Base-by-base conservation (phyloP, 2,329 filamentous ascomycete genomes). In the Colletotrichum liriopes region DNA sequence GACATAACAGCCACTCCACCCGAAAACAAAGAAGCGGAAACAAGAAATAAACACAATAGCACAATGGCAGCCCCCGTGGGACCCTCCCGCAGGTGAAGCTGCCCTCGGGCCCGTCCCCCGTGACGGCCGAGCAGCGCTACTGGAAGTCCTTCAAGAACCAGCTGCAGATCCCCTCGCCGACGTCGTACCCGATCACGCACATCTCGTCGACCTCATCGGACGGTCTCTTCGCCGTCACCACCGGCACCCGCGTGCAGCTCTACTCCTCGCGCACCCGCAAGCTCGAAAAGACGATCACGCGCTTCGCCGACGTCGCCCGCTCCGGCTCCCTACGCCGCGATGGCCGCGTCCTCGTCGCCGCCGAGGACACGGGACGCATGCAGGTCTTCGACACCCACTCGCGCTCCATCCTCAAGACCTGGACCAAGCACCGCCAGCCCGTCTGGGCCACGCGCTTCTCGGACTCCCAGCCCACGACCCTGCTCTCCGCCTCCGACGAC, bases 81-180 rank as follows among this genome's bases (percentile, higher is more conserved):
- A 82, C 93, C 93, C 86, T 97, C 76, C 91, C 92, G 81, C 92
- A 92, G 82, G 86, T 97, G 79, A 97, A 94, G 87, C 89, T 97
- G 79, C 92, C 96, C 69, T 89, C 93, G 74, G 94, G 94, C 62
- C 95, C 95, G 69, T 92, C 93, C 51, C 93, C 94, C 65, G 85
- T 96, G 59, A 98, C 96, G 7, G 92, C 95, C 41, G 96, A 99
- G 85, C 95, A 98, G 84, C 90, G 92, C 76, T 98, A 98, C 87
- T 99, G 97, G 97, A 93, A 93, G 80, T 93, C 93, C 16, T 99
- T 99, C 87, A 95, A 94, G 84, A 96, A 95, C 77, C 94, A 95
- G 76, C 91, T 97, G 70, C 91, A 96, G 73, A 92, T 98, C 74
- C 94, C 96, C 56, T 97, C 96, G 74, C 95, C 95, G 75, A 94